phyloP scores from a whole-genome alignment of 148 eudicot species.

The Nyssa sinensis region DNA sequence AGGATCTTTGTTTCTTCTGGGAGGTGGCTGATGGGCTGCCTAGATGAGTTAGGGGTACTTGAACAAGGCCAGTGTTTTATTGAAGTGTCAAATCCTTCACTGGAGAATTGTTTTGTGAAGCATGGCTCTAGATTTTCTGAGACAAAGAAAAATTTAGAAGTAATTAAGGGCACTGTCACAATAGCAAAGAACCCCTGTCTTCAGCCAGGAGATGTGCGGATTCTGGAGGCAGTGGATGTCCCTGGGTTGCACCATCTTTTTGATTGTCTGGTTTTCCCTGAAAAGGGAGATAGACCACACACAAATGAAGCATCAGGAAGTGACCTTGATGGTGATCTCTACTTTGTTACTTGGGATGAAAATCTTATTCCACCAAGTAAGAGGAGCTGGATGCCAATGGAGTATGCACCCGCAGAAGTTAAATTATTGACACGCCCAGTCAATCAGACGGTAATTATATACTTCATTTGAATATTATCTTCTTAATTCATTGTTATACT shows the following conservation, averaged over 20 bases:
- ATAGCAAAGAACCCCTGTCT: slow-evolving; percentile 90
- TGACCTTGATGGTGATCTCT: slow-evolving; percentile 91
- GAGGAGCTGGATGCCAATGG: slow-evolving; percentile 80
- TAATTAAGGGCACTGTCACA: slow-evolving; percentile 62
- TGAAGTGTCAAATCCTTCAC: slow-evolving; percentile 69
- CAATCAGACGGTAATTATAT: slow-evolving; percentile 46
- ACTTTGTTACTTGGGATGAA: slow-evolving; percentile 88
- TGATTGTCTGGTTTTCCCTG: slow-evolving; percentile 87
- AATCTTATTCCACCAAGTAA: slow-evolving; percentile 80
- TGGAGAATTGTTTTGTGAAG: slow-evolving; percentile 63
- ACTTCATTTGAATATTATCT: not conserved
- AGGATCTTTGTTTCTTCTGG: slow-evolving; percentile 77
- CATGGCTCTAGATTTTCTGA: slow-evolving; percentile 68
- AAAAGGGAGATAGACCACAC: slow-evolving; percentile 88
- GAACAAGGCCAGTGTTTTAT: slow-evolving; percentile 85
- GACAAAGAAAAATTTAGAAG: slow-evolving; percentile 36
- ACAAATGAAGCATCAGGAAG: slow-evolving; percentile 93
- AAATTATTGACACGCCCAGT: slow-evolving; percentile 45
- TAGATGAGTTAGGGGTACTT: slow-evolving; percentile 73
- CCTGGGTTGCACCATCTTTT: slow-evolving; percentile 67
- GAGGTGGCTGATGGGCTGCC: slow-evolving; percentile 91
- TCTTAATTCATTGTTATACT: not conserved
- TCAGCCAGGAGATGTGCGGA: slow-evolving; percentile 89
- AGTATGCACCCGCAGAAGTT: slow-evolving; percentile 57
- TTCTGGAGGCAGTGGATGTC: slow-evolving; percentile 75